A percentile compares a stretch with the other conserved stretches of the same genome.
Conservation (phyloP, 345 rosid species). For the Anacardium occidentale region DNA sequence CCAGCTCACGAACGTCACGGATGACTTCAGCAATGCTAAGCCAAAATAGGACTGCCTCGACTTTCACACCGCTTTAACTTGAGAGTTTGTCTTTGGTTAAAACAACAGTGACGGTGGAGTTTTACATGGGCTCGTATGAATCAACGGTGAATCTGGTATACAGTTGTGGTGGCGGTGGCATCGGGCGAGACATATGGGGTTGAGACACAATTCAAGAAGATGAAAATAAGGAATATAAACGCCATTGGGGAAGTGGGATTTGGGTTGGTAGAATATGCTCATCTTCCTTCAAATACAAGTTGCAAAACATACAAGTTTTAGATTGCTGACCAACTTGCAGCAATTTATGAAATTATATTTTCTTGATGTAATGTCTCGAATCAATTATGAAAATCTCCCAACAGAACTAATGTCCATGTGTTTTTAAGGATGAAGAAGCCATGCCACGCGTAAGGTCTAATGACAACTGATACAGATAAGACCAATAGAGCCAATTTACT, state of each 20-base stretch:
- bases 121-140: slow-evolving; percentile 47
- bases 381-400: no score
- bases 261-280: neutral
- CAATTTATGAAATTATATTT: no score
- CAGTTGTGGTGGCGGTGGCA: slow-evolving; percentile 5
- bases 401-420: no score
- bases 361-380: no score
- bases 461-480: no score
- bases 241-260: slow-evolving; percentile 16
- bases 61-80: slow-evolving; percentile 39
- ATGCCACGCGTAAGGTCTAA: no score
- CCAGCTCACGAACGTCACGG: slow-evolving; percentile 37
- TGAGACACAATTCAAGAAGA: slow-evolving; percentile 20
- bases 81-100: slow-evolving; percentile 37
- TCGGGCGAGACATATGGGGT: neutral
- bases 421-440: no score
- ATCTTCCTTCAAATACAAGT: neutral
- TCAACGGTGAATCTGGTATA: slow-evolving; percentile 37
- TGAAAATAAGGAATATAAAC: slow-evolving; percentile 3
- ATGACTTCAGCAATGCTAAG: slow-evolving; percentile 39
- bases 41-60: slow-evolving; percentile 47
- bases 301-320: no score
- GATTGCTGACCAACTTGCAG: no score
- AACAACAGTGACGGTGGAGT: slow-evolving; percentile 33
- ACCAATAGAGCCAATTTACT: no score